These are phyloP conservation scores for Daldinia vernicosa DNA, from an alignment of 495 filamentous ascomycete species.

Conservation along the genomic window DNA sequence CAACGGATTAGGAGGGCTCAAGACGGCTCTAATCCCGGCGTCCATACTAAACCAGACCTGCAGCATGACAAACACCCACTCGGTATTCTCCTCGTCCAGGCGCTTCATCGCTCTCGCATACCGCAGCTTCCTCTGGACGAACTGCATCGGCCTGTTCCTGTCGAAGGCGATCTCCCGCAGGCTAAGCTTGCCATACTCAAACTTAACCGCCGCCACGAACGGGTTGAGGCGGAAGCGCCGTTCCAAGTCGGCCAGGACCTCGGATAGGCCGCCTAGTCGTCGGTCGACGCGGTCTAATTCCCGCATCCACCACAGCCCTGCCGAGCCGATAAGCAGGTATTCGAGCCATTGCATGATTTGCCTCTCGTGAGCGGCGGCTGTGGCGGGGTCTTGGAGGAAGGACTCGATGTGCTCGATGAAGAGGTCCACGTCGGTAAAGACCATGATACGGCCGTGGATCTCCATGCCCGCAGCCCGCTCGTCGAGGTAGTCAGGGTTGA, in stretches of 20 bases:
- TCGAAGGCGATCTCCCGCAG: background rate
- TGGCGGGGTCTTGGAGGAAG: background rate
- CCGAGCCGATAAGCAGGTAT: background rate
- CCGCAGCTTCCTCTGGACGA: background rate
- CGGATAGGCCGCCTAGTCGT: background rate
- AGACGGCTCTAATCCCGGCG: background rate
- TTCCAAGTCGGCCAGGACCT: background rate
- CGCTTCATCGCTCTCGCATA: background rate
- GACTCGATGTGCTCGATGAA: background rate
- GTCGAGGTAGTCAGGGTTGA: background rate
- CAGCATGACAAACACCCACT: background rate
- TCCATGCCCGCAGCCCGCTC: background rate
- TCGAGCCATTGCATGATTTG: background rate
- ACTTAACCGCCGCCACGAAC: background rate
- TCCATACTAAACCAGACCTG: conserved; percentile 1
- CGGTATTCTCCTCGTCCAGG: background rate
- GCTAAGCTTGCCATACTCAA: background rate
- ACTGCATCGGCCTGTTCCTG: background rate
- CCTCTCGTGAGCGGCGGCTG: background rate
- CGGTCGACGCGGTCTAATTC: background rate
- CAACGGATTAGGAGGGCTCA: background rate
- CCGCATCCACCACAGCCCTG: background rate
- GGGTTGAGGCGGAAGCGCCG: background rate
- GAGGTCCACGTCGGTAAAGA: background rate
- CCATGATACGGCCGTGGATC: background rate